These are phyloP conservation scores for Anthracocystis panici-leucophaei DNA, from an alignment of 1,284 basidiomycete species.

Conservation along the genomic window DNA sequence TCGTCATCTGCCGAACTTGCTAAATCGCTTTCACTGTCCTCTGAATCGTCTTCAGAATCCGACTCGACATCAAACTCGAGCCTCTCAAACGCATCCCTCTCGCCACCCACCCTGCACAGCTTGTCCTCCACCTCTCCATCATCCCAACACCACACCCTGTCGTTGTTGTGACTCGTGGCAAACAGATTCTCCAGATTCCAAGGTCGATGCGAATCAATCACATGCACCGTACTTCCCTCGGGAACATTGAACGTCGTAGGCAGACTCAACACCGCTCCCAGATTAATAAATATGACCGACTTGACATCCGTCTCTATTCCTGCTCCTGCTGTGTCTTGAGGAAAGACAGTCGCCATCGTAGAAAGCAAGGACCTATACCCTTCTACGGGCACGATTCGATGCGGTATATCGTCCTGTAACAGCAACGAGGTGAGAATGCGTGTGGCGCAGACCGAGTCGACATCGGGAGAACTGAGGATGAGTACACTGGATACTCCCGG, in stretches of 20 bases:
- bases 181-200: slow-evolving; percentile 91
- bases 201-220: slow-evolving; percentile 93
- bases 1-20: slow-evolving; percentile 22
- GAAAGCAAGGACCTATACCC: slow-evolving; percentile 74
- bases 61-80: slow-evolving; percentile 64
- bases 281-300: slow-evolving; percentile 89
- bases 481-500: slow-evolving; percentile 73
- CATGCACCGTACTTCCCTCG: slow-evolving; percentile 77
- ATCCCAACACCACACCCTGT: slow-evolving; percentile 65
- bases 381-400: slow-evolving; percentile 90
- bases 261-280: slow-evolving; percentile 89
- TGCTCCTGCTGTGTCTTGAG: slow-evolving; percentile 16
- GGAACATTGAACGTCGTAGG: slow-evolving; percentile 71
- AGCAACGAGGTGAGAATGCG: slow-evolving; percentile 89
- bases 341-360: slow-evolving; percentile 40
- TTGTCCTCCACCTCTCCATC: slow-evolving; percentile 62
- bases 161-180: slow-evolving; percentile 72
- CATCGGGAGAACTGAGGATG: slow-evolving; percentile 86
- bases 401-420: slow-evolving; percentile 91
- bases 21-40: slow-evolving; percentile 68
- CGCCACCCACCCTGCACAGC: slow-evolving; percentile 35
- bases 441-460: slow-evolving; percentile 89
- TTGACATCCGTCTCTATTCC: slow-evolving; percentile 77
- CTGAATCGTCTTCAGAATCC: slow-evolving; percentile 74
- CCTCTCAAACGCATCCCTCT: slow-evolving; percentile 61